Base-by-base conservation (phyloP, 345 rosid genomes). In the Litchi chinensis region DNA sequence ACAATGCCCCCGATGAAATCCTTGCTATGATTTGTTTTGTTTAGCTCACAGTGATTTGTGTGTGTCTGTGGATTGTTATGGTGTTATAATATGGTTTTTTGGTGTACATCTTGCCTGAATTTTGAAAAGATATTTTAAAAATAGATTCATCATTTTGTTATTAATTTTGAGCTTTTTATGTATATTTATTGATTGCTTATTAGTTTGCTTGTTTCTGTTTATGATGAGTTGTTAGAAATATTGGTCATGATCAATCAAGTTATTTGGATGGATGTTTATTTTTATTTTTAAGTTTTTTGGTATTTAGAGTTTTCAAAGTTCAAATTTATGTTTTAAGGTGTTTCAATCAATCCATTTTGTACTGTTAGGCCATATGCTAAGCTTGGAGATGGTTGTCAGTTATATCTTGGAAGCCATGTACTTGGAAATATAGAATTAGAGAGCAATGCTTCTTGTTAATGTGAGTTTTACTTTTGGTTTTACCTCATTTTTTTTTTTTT, bases 341-440 rank as follows among this genome's bases (percentile, higher is more conserved):
- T 89, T 81, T 85, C 91, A 10, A 79, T 95, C 48, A 98, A 97
- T 73, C 93, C 98, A 6, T 91, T 85, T 81, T 95, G 98, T 82
- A 89, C 96, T 15, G 77, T 95, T 68, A 93, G 99, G 21, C 86
- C 98, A 73, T 84, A 88, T 32, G 95, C 80, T 46, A 95, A 85
- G 87, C 87, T 95, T 15, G 98, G 97, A 59, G 85, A 90, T 71
- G 91, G 88, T 54, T 92, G 98, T 84, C 94, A 48, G 19, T 85
- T 95, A 60, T 72, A 89, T 84, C 93, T 98, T 13, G 83, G 88
- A 0, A 90, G 96, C 89, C 97, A n/a, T n/a, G n/a, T n/a, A n/a
- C n/a, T n/a, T n/a, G n/a, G n/a, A n/a, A n/a, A n/a, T n/a, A n/a
- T n/a, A 0, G 90, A 86, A 74, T 37, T 95, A 98, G 98, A 11